Conservation (phyloP, 1,284 basidiomycete species). For the Mixia osmundae region DNA sequence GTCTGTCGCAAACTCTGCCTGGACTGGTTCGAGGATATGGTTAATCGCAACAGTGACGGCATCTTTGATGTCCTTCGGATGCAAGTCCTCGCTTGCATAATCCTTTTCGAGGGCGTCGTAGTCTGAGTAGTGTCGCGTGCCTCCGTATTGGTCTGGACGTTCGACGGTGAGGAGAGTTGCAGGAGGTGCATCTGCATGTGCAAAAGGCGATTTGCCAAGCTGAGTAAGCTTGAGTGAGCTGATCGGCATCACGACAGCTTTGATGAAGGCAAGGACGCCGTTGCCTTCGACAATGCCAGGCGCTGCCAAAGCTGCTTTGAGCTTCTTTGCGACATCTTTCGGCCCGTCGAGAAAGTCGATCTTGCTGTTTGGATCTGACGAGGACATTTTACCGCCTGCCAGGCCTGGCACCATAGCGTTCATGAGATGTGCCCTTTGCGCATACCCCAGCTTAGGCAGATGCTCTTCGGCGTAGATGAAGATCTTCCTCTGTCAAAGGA, state of each 20-base stretch:
- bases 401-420: conserved; percentile 95
- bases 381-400: conserved; percentile 92
- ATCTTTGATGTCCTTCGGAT: conserved; percentile 75
- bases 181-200: conserved; percentile 38
- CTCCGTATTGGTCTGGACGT: conserved; percentile 61
- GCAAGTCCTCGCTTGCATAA: conserved; percentile 50
- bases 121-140: conserved; percentile 44
- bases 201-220: conserved; percentile 26
- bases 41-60: conserved; percentile 54
- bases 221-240: conserved; percentile 37
- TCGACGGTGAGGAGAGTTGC: conserved; percentile 62
- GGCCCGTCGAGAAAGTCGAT: conserved; percentile 91
- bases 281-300: conserved; percentile 80
- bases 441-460: conserved; percentile 78
- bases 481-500: conserved; percentile 60
- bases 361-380: conserved; percentile 86
- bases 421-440: conserved; percentile 92
- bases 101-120: conserved; percentile 49
- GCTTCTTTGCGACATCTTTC: conserved; percentile 61
- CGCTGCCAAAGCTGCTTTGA: conserved; percentile 80
- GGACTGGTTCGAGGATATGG: conserved; percentile 57
- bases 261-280: conserved; percentile 70
- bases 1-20: conserved; percentile 45
- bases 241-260: conserved; percentile 74
- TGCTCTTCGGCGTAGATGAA: conserved; percentile 93